phyloP scores from a whole-genome alignment of 371 early-diverging fungal species.

The Mortierella sp. region DNA sequence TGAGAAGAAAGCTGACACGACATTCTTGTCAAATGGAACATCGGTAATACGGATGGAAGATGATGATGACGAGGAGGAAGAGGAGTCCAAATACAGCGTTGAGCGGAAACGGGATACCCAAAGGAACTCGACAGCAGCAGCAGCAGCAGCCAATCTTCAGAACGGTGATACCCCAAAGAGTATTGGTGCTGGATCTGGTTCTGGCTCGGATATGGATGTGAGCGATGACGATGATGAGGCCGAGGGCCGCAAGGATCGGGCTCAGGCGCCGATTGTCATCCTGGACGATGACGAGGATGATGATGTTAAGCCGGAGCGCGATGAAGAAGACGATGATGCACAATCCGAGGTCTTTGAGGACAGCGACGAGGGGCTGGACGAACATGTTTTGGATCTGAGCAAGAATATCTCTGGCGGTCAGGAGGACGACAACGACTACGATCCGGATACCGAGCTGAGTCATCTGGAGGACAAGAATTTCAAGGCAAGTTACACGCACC shows the following conservation, averaged over 20 bases:
- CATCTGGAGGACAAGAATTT: slow-evolving; percentile 45
- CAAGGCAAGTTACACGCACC: too few relatives aligned
- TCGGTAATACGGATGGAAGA: background rate
- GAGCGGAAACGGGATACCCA: slow-evolving; percentile 30
- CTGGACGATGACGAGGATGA: slow-evolving; percentile 1
- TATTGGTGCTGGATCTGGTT: background rate
- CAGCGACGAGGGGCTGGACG: slow-evolving; percentile 12
- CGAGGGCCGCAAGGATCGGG: too few relatives aligned
- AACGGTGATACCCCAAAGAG: background rate
- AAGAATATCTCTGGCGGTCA: background rate
- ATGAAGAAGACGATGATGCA: background rate
- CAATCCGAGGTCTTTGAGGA: background rate
- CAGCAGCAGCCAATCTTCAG: background rate
- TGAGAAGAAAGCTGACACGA: slow-evolving; percentile 8
- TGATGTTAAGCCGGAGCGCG: too few relatives aligned
- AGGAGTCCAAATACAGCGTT: slow-evolving; percentile 43
- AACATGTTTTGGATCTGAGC: slow-evolving; percentile 31
- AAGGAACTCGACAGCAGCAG: background rate
- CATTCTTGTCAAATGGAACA: background rate
- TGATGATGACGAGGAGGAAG: slow-evolving; percentile 22
- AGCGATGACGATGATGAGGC: background rate
- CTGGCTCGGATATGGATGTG: background rate
- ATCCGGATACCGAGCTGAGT: slow-evolving; percentile 27
- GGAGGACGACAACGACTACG: slow-evolving; percentile 23
- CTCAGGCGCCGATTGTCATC: background rate